Base-by-base conservation (phyloP, 495 filamentous ascomycete species). In the Ramalina intermedia region DNA sequence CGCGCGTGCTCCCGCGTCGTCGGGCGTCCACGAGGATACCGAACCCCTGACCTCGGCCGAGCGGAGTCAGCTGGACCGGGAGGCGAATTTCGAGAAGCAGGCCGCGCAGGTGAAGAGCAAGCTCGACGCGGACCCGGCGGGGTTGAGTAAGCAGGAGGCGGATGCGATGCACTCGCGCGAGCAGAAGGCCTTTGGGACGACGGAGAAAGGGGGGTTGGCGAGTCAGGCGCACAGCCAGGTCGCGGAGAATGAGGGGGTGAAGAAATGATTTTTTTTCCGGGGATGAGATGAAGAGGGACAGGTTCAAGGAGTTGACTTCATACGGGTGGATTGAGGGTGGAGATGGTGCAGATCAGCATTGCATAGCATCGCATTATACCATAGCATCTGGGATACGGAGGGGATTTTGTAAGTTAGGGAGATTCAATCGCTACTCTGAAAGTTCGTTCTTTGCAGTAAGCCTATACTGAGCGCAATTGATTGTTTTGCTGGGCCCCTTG, bases 111-210 rank as follows among this genome's bases (percentile, higher is more conserved):
- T 66, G 6, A 48, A 37, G 1, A 20, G 23, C 6, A 63, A 64
- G 52, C 48, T 64, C 47, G 49, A 46, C 7, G 51, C 37, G 4
- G 49, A 61, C 13, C 63, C 63, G 1, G 48, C 51, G 33, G 55
- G 48, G 23, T 50, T 63, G 27, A 62, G 58, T 20, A 61, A 61
- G 35, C 60, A 61, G 37, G 61, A 66, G 16, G 63, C 46, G 8
- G 50, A 66, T 47, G 21, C 56, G 2, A 27, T 61, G 38, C 61
- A 63, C 20, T 52, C 48, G 40, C 56, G 61, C 8, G 63, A 66
- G 55, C 55, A 58, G 13, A 54, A 55, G 38, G 61, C 61, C 0
- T 59, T 58, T 48, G 61, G 61, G 2, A 41, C 23, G 6, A 64
- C 61, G 4, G 60, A 60, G 41, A 62, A 61, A 47, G 61, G 63